Evolutionary conservation across 2,329 filamentous ascomycete genomes (phyloP).

Genomic region (Plenodomus biglobosus): DNA sequence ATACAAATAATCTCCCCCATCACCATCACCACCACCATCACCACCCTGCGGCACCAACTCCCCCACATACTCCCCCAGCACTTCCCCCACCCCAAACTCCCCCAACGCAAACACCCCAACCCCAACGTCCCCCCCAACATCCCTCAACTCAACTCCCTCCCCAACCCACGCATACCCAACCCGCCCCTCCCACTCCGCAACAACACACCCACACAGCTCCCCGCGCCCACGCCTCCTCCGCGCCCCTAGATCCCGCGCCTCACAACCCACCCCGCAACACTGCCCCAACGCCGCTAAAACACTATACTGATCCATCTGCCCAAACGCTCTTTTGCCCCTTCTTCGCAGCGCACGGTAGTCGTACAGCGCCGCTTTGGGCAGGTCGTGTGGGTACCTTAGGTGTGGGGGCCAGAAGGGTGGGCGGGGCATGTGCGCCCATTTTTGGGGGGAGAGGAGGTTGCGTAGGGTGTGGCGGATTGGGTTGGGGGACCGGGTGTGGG

Average conservation of each 20-base stretch:
- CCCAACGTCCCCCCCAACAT: not conserved
- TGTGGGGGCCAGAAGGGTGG: too few species aligned
- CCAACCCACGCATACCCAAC: not conserved
- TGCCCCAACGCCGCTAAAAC: not conserved
- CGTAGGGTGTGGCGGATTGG: too few species aligned
- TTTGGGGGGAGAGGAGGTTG: too few species aligned
- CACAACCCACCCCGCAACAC: not conserved
- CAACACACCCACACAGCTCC: not conserved
- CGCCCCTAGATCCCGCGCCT: not conserved
- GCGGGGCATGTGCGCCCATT: too few species aligned
- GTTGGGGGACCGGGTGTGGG: too few species aligned
- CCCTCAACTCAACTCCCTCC: not conserved
- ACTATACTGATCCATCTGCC: not conserved
- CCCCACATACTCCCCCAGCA: conserved; percentile 7
- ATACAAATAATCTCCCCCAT: too few species aligned
- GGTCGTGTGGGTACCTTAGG: too few species aligned
- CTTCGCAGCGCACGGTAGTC: too few species aligned
- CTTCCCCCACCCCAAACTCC: not conserved
- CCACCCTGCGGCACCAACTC: too few species aligned
- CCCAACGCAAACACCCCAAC: not conserved
- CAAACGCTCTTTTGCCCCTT: too few species aligned
- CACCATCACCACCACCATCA: too few species aligned
- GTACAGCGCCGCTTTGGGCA: too few species aligned
- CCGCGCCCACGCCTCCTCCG: not conserved
- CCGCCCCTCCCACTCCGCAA: not conserved